Evolutionary conservation across 169 alveolate species (phyloP).

Genomic region (Eimeria zaria): DNA sequence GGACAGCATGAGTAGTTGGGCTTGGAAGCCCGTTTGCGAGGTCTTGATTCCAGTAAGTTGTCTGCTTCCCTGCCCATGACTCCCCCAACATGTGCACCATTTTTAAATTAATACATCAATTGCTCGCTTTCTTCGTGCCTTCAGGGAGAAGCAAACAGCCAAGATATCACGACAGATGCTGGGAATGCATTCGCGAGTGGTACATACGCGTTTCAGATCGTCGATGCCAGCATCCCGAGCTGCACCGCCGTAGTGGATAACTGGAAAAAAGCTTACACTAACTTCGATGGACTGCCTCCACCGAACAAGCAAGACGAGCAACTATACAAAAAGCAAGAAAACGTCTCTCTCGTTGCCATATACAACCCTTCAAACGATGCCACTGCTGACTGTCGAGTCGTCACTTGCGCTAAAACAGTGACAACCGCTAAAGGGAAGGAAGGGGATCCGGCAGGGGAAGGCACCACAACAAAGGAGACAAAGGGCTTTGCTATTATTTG

Average conservation of each 20-base stretch:
- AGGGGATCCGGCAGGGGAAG: not conserved
- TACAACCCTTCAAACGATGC: not conserved
- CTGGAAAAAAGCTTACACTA: not conserved
- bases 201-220: not conserved
- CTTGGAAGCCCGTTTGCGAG: not conserved
- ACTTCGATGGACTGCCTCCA: not conserved
- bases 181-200: not conserved
- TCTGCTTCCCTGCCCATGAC: too few species aligned
- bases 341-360: not conserved
- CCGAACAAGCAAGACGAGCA: not conserved
- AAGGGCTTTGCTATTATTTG: not conserved
- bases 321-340: not conserved
- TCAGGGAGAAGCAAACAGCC: not conserved
- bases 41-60: constrained; percentile 2
- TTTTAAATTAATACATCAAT: not conserved
- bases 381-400: not conserved
- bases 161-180: too few species aligned
- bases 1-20: too few species aligned
- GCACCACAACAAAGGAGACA: too few species aligned
- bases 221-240: not conserved
- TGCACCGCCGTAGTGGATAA: not conserved
- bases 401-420: not conserved
- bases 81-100: too few species aligned
- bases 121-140: not conserved
- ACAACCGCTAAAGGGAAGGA: not conserved